A percentile compares a stretch with the other conserved stretches of the same genome.
phyloP scores from a whole-genome alignment of 768 basidiomycete species.

The Lentinula sp. region DNA sequence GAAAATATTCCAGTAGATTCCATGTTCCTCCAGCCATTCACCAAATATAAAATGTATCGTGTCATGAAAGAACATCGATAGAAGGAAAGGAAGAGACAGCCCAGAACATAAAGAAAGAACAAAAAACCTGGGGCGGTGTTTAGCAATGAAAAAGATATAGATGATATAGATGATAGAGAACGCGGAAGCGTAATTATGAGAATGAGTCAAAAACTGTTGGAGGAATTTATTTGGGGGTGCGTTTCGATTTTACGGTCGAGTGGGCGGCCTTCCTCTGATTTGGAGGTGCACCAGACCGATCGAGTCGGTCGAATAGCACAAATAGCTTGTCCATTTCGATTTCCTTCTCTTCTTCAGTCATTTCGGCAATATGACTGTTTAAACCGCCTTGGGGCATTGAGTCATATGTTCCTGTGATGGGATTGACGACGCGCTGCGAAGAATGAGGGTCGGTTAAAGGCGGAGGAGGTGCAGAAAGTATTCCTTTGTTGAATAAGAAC shows the following conservation, averaged over 20 bases:
- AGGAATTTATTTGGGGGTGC: background rate
- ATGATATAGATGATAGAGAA: no score
- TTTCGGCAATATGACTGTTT: slow-evolving; percentile 37
- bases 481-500: slow-evolving; percentile 87
- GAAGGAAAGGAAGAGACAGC: background rate
- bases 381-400: slow-evolving; percentile 16
- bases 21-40: background rate
- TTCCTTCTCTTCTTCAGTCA: slow-evolving; percentile 97
- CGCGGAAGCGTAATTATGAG: no score
- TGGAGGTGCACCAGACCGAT: slow-evolving; percentile 63
- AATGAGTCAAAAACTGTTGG: no score
- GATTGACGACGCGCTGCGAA: slow-evolving; percentile 48
- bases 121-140: no score
- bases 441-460: slow-evolving; percentile 20
- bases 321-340: slow-evolving; percentile 89
- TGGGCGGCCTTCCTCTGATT: slow-evolving; percentile 36
- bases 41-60: background rate
- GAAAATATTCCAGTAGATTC: background rate
- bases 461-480: slow-evolving; percentile 57
- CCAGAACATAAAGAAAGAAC: no score
- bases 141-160: background rate
- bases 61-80: background rate
- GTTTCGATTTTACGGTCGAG: background rate
- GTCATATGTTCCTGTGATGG: slow-evolving; percentile 76
- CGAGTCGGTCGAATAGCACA: slow-evolving; percentile 85